Base-by-base conservation (phyloP, 2,329 filamentous ascomycete species). In the Polytolypa hystricis region DNA sequence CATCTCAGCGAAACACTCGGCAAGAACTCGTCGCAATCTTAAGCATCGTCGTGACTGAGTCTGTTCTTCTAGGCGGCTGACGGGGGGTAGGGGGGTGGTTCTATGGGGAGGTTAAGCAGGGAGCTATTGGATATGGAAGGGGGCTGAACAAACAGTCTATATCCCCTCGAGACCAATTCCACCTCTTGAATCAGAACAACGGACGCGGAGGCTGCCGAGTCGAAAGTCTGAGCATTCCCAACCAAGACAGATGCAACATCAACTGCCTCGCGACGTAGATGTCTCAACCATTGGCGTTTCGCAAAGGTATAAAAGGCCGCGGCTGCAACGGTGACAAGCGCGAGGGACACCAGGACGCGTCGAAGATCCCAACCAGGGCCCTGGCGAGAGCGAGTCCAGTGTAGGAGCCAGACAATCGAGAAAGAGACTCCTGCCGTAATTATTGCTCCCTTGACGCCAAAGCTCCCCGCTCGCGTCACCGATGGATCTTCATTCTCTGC, bases 131-230 rank as follows among this genome's bases (percentile, higher is more conserved):
- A 17, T 4, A 19, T 10, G 9, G 11, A 28, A 18, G 23, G 4
- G 8, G 3, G 14, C 9, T 20, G 30, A 33, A 64, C 78, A 58
- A 61, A 85, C 77, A 94, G 70, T 61, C 84, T 73, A 58, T 93
- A 95, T 15, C 87, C 87, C 48, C 87, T 77, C 19, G 87, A 93
- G 17, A 95, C 86, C 20, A 95, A 70, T 62, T 95, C 87, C n/a
- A 95, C 86, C 61, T 95, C 87, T 57, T 94, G 87, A 43, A 95
- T 80, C 42, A 94, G 72, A 25, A 81, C 77, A 38, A 94, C 67
- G 2, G 84, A 81, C 20, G 84, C 81, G 26, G 79, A 78, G 27
- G 75, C 78, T 15, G 80, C 79, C 27, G 79, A 75, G 58, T 95
- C 86, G 48, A 93, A 85, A 33, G 79, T 77, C 53, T 93, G 84